Evolutionary conservation across 192 early-diverging fungal genomes (phyloP).

Genomic region (Entomortierella beljakovae): DNA sequence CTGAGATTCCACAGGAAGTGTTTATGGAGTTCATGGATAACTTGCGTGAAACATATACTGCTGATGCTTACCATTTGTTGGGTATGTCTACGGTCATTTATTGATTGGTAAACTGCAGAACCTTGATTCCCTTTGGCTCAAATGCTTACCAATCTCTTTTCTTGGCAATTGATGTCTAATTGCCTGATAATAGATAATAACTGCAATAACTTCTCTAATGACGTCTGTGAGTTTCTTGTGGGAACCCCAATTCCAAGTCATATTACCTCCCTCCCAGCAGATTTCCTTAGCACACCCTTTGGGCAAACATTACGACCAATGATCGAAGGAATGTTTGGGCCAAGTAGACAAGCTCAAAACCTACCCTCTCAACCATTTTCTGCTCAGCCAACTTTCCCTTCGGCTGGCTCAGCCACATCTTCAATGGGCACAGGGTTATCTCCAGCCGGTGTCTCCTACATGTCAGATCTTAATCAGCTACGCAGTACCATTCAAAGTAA

Average conservation of each 20-base stretch:
- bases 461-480: slow-evolving; percentile 56
- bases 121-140: background rate
- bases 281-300: slow-evolving; percentile 72
- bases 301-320: slow-evolving; percentile 73
- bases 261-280: slow-evolving; percentile 80
- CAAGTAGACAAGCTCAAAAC: slow-evolving; percentile 36
- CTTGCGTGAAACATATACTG: slow-evolving; percentile 63
- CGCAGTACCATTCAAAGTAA: slow-evolving; percentile 58
- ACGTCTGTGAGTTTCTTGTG: slow-evolving; percentile 84
- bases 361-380: slow-evolving; percentile 15
- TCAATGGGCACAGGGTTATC: background rate
- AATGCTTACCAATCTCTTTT: background rate
- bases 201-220: slow-evolving; percentile 85
- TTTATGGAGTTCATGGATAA: slow-evolving; percentile 77
- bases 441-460: slow-evolving; percentile 44
- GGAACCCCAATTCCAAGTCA: slow-evolving; percentile 78
- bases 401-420: slow-evolving; percentile 15
- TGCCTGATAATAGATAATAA: slow-evolving; percentile 72
- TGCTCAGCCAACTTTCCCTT: slow-evolving; percentile 29
- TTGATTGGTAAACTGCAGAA: background rate
- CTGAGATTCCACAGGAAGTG: slow-evolving; percentile 77
- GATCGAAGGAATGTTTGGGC: slow-evolving; percentile 77
- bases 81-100: slow-evolving; percentile 19
- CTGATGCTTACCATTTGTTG: slow-evolving; percentile 86
- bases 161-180: background rate